phyloP scores from a whole-genome alignment of 345 rosid species.

The Kernera saxatilis region DNA sequence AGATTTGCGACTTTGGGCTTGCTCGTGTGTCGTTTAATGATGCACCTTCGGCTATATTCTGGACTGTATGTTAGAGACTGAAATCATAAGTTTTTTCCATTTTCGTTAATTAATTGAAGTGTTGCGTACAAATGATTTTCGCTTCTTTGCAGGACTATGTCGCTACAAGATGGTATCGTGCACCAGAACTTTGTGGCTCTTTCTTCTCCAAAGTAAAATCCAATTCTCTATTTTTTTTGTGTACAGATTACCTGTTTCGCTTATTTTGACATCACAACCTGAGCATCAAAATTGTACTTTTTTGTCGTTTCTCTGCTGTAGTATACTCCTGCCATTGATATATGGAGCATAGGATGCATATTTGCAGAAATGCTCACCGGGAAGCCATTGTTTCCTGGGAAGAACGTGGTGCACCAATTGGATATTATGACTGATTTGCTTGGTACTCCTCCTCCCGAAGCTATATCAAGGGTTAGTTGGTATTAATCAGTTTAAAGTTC shows the following conservation, averaged over 20 bases:
- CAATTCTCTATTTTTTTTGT: neutral
- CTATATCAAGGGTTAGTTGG: conserved; percentile 66
- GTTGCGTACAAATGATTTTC: neutral
- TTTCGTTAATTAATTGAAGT: neutral
- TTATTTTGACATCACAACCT: neutral
- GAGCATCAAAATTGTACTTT: neutral
- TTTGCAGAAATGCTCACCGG: conserved; percentile 97
- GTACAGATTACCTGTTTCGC: neutral
- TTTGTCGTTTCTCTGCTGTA: conserved; percentile 17
- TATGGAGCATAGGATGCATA: conserved; percentile 99
- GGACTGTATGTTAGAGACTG: conserved; percentile 73
- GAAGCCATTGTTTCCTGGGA: conserved; percentile 91
- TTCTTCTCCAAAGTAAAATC: conserved; percentile 88
- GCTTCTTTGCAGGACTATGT: conserved; percentile 76
- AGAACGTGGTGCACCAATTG: conserved; percentile 92
- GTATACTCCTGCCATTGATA: conserved; percentile 98
- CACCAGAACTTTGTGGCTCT: conserved; percentile 98
- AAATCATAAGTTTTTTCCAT: conserved; percentile 1
- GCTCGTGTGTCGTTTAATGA: conserved; percentile 96
- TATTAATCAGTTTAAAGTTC: conserved; percentile 16
- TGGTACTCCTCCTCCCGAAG: conserved; percentile 87
- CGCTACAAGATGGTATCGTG: conserved; percentile 98
- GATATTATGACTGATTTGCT: conserved; percentile 98
- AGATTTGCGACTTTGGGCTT: conserved; percentile 99
- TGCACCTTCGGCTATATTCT: conserved; percentile 95